Evolutionary conservation across 2,329 filamentous ascomycete genomes (phyloP), one percentile per base, ranked within the genome.

Genomic region (Thielaviopsis populi): DNA sequence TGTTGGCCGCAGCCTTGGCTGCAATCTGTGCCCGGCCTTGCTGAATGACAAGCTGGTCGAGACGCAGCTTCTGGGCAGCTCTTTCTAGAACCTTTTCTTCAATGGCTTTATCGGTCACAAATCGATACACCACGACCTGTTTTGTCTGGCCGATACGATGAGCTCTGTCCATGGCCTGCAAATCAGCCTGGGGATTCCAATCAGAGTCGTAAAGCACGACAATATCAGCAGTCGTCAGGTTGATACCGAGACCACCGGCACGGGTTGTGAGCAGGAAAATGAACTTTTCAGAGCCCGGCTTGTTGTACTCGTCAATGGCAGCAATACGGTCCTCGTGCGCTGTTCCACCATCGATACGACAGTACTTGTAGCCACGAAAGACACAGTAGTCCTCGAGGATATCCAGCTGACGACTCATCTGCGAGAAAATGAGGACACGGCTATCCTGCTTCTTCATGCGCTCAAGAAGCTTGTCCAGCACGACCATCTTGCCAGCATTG

Each of bases 121-220:
- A 96, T 66, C 94, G 84, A 77, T 96, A 99, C 2, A 99, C 94
- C 53, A 91, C 83, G 11, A 99, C 94, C 73, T 99, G 94, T 76
- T 99, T 99, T 4, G 90, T 99, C 76, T 99, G 94, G 46, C 94
- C 94, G 69, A 99, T 99, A 76, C 94, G 90, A 77, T 99, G 94
- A 61, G 94, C 94, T 72, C 94, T 89, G 71, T 99, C 94, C 94
- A 99, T 99, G 64, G 94, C 94, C 74, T 99, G 94, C 66, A 99
- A 77, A 83, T 99, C 94, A 19, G 94, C 94, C 75, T 99, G 94
- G 10, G 94, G 94, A 71, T 96, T 97, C 94, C 94, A 99, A 73
- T 99, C 94, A 70, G 91, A 96, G 74, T 99, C 94, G 71, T 94
- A 99, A 6, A 99, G 83, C 37, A 99, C 83, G 65, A 99, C 94